Percentiles rank a stretch among this genome's conserved stretches.
Conservation (phyloP, 148 eudicot species). For the Chenopodium quinoa region DNA sequence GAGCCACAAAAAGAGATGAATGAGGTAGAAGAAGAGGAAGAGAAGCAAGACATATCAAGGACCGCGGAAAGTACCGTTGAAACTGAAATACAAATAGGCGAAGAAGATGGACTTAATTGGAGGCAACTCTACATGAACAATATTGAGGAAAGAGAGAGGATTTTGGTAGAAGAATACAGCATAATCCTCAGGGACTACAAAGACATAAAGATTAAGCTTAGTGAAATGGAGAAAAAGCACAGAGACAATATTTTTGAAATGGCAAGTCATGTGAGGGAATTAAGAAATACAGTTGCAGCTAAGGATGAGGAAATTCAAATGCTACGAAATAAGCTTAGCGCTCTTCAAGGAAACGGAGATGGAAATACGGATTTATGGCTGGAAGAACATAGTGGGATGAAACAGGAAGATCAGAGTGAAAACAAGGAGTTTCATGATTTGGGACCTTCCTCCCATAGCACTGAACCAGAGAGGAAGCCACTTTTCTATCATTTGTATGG, state of each 20-base stretch:
- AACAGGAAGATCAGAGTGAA: slow-evolving; percentile 10
- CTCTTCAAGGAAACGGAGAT: slow-evolving; percentile 26
- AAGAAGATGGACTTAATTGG: slow-evolving; percentile 59
- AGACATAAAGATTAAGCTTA: slow-evolving; percentile 57
- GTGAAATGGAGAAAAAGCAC: slow-evolving; percentile 60
- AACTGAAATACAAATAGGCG: slow-evolving; percentile 26
- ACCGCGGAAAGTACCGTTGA: slow-evolving; percentile 22
- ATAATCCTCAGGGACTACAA: slow-evolving; percentile 57
- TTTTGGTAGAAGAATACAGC: slow-evolving; percentile 64
- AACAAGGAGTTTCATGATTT: background rate
- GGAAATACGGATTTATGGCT: slow-evolving; percentile 6
- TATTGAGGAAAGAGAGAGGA: slow-evolving; percentile 66
- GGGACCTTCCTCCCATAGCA: background rate
- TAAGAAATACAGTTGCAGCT: slow-evolving; percentile 42
- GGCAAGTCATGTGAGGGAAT: slow-evolving; percentile 47
- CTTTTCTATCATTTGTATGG: slow-evolving; percentile 44
- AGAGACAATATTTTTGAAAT: slow-evolving; percentile 49
- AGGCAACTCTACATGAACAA: slow-evolving; percentile 48
- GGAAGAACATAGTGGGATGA: slow-evolving; percentile 13
- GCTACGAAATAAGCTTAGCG: slow-evolving; percentile 40
- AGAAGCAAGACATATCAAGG: slow-evolving; percentile 25
- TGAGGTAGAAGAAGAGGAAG: slow-evolving; percentile 33
- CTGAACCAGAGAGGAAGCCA: slow-evolving; percentile 36
- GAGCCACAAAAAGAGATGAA: slow-evolving; percentile 17
- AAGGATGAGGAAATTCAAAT: slow-evolving; percentile 65